Percentiles rank a stretch among this genome's conserved stretches.
Conservation (phyloP, 2,329 filamentous ascomycete genomes). For the Stagonosporopsis rhizophila region DNA sequence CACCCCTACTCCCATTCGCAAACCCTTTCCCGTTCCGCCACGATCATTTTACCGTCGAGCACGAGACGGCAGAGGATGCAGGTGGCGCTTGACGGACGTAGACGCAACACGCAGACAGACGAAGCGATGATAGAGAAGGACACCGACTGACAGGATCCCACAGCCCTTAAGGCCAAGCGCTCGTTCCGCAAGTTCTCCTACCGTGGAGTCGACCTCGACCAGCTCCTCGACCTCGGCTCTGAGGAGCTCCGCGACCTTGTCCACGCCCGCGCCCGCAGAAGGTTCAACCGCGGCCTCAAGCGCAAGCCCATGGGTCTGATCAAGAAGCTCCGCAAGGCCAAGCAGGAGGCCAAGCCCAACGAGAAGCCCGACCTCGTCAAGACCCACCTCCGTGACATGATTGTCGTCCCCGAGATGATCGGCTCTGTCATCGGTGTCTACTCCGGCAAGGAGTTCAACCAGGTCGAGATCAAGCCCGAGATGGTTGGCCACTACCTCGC, state of each 20-base stretch:
- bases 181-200: slow-evolving; percentile 99
- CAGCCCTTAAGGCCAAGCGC: slow-evolving; percentile 99
- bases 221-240: slow-evolving; percentile 98
- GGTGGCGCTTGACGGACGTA: slow-evolving; percentile 4
- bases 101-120: slow-evolving; percentile 6
- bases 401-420: slow-evolving; percentile 99
- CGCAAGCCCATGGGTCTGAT: slow-evolving; percentile 99
- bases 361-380: slow-evolving; percentile 99
- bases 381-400: slow-evolving; percentile 99
- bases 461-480: slow-evolving; percentile 99
- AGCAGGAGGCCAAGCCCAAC: slow-evolving; percentile 70
- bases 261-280: slow-evolving; percentile 95
- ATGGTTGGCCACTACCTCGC: slow-evolving; percentile 99
- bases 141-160: slow-evolving; percentile 36
- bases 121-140: slow-evolving; percentile 18
- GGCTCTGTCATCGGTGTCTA: slow-evolving; percentile 98
- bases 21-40: slow-evolving; percentile 13
- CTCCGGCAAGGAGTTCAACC: slow-evolving; percentile 99
- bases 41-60: slow-evolving; percentile 12
- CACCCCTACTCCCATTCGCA: slow-evolving; percentile 16
- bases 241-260: slow-evolving; percentile 99
- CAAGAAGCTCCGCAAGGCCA: slow-evolving; percentile 99
- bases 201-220: slow-evolving; percentile 98
- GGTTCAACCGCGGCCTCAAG: slow-evolving; percentile 99
- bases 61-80: slow-evolving; percentile 13